Percentiles rank a stretch among this genome's conserved stretches.
Evolutionary conservation across 805 yeast genomes (phyloP).

Genomic region (Blastobotrys chiropterorum): DNA sequence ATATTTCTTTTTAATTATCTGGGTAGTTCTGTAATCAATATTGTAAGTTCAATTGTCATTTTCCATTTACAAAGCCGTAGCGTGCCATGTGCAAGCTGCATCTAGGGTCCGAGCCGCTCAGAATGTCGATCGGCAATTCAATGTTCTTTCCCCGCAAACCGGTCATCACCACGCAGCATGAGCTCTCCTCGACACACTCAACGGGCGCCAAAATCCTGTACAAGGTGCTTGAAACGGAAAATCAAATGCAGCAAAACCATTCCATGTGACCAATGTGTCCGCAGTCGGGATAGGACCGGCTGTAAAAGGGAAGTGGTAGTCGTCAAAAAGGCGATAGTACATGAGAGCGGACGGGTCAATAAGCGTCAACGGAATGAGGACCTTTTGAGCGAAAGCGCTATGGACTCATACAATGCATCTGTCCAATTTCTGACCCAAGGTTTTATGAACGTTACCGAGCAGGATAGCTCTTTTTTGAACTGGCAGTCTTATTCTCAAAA

Average conservation of each 20-base stretch:
- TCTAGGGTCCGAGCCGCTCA: too few relatives aligned
- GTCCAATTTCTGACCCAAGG: slow-evolving; percentile 1
- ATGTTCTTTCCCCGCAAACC: neutral
- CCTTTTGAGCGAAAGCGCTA: neutral
- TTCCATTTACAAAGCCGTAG: too few relatives aligned
- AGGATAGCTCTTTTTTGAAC: neutral
- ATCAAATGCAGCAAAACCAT: neutral
- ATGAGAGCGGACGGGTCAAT: neutral
- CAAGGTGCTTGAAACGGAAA: neutral
- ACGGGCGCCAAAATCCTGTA: neutral
- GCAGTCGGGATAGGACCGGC: neutral
- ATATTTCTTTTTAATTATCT: too few relatives aligned
- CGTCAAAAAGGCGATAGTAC: neutral
- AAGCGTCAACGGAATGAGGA: neutral
- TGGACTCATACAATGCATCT: slow-evolving; percentile 1
- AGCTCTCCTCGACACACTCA: neutral
- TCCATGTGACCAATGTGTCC: neutral
- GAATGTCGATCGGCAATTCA: neutral
- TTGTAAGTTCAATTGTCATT: too few relatives aligned
- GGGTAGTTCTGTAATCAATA: too few relatives aligned
- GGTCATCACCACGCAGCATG: neutral
- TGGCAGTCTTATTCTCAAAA: neutral
- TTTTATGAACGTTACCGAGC: neutral
- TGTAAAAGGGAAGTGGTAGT: neutral
- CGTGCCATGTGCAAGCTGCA: too few relatives aligned